Evolutionary conservation across 1,284 basidiomycete species (phyloP).

Genomic region (Nidula niveotomentosa): DNA sequence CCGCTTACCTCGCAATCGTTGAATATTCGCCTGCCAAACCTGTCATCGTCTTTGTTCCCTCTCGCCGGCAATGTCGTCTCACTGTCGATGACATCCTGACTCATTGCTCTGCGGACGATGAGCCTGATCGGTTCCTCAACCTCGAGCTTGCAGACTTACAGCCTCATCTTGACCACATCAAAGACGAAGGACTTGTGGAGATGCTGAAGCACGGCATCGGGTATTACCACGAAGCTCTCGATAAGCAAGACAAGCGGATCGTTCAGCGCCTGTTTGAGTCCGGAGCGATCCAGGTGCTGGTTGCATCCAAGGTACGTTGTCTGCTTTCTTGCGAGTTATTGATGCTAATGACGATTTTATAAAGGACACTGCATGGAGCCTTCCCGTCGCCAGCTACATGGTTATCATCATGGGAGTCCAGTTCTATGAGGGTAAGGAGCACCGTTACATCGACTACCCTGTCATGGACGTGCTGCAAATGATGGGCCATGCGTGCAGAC

Average conservation of each 20-base stretch:
- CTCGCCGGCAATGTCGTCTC: constrained; percentile 89
- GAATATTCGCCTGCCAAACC: constrained; percentile 89
- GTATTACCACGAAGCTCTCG: constrained; percentile 94
- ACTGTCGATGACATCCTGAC: constrained; percentile 92
- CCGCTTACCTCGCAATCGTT: constrained; percentile 90
- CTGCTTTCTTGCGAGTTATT: background rate
- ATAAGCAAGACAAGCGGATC: constrained; percentile 90
- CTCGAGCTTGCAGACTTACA: constrained; percentile 84
- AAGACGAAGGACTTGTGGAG: constrained; percentile 79
- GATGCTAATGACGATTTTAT: constrained; percentile 2
- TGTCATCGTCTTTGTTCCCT: constrained; percentile 92
- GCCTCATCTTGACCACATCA: constrained; percentile 86
- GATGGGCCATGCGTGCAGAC: constrained; percentile 96
- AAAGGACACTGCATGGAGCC: constrained; percentile 93
- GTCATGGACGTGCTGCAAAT: constrained; percentile 98
- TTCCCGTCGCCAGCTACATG: constrained; percentile 94
- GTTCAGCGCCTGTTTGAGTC: constrained; percentile 93
- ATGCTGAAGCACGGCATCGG: constrained; percentile 90
- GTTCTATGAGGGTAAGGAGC: constrained; percentile 93
- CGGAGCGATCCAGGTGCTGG: constrained; percentile 92
- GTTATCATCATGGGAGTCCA: constrained; percentile 99
- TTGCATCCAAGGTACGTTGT: constrained; percentile 81
- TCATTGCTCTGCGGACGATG: constrained; percentile 88
- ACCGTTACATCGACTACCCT: constrained; percentile 97
- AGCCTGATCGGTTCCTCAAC: constrained; percentile 88